These are phyloP conservation scores for Strigomonas galati DNA, from an alignment of 208 protist genomes.

Conservation along the genomic window DNA sequence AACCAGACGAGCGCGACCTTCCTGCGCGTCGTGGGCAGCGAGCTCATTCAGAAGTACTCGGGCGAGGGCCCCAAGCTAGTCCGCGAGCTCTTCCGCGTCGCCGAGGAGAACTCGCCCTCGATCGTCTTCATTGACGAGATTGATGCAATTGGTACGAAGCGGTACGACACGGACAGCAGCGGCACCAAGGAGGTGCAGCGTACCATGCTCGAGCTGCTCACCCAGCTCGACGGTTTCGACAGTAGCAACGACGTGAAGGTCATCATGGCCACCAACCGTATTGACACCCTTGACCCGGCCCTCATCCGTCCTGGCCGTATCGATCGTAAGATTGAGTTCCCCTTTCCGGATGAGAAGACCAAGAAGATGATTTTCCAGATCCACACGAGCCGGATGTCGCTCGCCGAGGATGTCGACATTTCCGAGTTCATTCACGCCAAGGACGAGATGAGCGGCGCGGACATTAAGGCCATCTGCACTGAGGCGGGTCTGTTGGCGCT, in stretches of 20 bases:
- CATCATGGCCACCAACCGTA: conserved; percentile 99
- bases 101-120: conserved; percentile 97
- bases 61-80: conserved; percentile 99
- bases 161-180: conserved; percentile 97
- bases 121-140: conserved; percentile 99
- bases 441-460: conserved; percentile 99
- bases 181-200: conserved; percentile 99
- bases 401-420: conserved; percentile 98
- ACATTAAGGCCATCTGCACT: conserved; percentile 99
- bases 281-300: conserved; percentile 99
- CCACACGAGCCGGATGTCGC: conserved; percentile 99
- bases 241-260: conserved; percentile 99
- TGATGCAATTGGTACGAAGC: conserved; percentile 99
- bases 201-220: conserved; percentile 99
- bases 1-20: conserved; percentile 99
- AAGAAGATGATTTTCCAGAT: conserved; percentile 99
- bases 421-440: conserved; percentile 99
- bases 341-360: conserved; percentile 98
- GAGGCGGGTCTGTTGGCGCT: conserved; percentile 99
- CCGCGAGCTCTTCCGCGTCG: conserved; percentile 99
- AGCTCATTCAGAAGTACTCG: conserved; percentile 99
- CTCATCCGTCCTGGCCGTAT: conserved; percentile 99
- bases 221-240: conserved; percentile 99
- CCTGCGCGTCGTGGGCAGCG: conserved; percentile 99
- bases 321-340: conserved; percentile 99